phyloP scores from a whole-genome alignment of 345 rosid genomes.

The Camelina sativa region DNA sequence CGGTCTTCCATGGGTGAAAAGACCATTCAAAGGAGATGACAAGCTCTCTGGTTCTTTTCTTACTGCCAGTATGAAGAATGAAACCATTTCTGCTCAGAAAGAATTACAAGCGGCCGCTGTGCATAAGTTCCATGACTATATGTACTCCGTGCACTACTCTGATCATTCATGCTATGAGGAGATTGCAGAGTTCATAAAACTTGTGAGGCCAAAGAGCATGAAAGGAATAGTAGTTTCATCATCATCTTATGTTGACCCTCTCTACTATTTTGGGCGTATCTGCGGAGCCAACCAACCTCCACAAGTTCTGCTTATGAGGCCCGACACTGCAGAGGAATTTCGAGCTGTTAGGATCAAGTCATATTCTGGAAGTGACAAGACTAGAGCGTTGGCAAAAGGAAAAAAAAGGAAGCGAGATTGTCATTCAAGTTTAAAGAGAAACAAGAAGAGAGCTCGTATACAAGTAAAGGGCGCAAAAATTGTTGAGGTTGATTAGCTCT shows the following conservation, averaged over 20 bases:
- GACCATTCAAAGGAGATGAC: conserved; percentile 48
- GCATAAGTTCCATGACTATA: conserved; percentile 51
- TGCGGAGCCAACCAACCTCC: conserved; percentile 53
- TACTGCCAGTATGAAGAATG: conserved; percentile 38
- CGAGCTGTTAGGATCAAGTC: conserved; percentile 41
- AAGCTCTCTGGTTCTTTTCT: conserved; percentile 52
- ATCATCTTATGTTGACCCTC: conserved; percentile 67
- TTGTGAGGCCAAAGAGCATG: conserved; percentile 62
- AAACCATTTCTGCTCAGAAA: conserved; percentile 14
- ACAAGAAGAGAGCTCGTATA: conserved; percentile 39
- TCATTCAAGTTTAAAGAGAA: conserved; percentile 19
- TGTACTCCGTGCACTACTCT: conserved; percentile 71
- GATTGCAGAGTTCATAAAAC: conserved; percentile 65
- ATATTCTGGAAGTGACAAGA: conserved; percentile 25
- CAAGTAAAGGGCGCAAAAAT: conserved; percentile 31
- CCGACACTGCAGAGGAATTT: conserved; percentile 34
- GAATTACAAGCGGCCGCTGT: conserved; percentile 43
- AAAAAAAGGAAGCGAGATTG: conserved; percentile 30
- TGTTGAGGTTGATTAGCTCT: conserved; percentile 26
- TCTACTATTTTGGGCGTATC: conserved; percentile 62
- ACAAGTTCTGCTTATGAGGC: conserved; percentile 30
- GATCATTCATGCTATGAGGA: conserved; percentile 77
- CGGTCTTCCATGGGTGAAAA: conserved; percentile 76
- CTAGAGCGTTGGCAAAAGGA: conserved; percentile 32
- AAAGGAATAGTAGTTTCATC: conserved; percentile 76